Conservation (phyloP, 495 filamentous ascomycete species). For the Saxophila tyrrhenica region DNA sequence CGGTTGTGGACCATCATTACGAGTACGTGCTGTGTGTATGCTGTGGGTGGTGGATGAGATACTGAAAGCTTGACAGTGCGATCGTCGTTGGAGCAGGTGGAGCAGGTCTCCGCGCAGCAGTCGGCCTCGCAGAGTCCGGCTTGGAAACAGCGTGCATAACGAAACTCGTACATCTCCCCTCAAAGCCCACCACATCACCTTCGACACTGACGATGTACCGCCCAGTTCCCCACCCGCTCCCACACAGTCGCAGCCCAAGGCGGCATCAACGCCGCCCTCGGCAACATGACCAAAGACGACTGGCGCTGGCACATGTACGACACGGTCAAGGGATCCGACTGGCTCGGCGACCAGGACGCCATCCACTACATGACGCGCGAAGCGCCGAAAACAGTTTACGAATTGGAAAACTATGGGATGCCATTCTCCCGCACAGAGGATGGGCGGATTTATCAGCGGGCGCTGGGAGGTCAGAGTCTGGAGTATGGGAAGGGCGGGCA, state of each 20-base stretch:
- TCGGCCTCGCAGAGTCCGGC: slow-evolving; percentile 91
- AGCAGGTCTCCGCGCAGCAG: slow-evolving; percentile 85
- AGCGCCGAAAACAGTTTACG: slow-evolving; percentile 80
- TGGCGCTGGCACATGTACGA: slow-evolving; percentile 99
- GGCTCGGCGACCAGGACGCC: slow-evolving; percentile 96
- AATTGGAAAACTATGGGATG: slow-evolving; percentile 95
- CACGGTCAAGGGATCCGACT: slow-evolving; percentile 96
- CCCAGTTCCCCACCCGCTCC: slow-evolving; percentile 81
- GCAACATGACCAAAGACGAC: slow-evolving; percentile 88
- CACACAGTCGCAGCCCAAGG: slow-evolving; percentile 94
- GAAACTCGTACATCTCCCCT: slow-evolving; percentile 37
- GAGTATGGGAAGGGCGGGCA: slow-evolving; percentile 93
- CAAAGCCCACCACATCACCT: not conserved
- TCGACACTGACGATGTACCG: not conserved
- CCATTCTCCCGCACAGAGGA: slow-evolving; percentile 97
- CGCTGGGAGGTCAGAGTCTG: slow-evolving; percentile 93
- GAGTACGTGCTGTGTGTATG: slow-evolving; percentile 20
- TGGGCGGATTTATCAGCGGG: slow-evolving; percentile 93
- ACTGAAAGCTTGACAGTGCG: slow-evolving; percentile 36
- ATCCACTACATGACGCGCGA: slow-evolving; percentile 99
- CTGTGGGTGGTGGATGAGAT: not conserved
- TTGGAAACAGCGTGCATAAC: slow-evolving; percentile 98
- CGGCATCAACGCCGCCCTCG: slow-evolving; percentile 91
- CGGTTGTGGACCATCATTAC: slow-evolving; percentile 62
- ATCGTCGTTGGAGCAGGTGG: slow-evolving; percentile 92